A percentile compares a stretch with the other conserved stretches of the same genome.
Conservation (phyloP, 805 yeast genomes). For the Myxozyma mucilagina region DNA sequence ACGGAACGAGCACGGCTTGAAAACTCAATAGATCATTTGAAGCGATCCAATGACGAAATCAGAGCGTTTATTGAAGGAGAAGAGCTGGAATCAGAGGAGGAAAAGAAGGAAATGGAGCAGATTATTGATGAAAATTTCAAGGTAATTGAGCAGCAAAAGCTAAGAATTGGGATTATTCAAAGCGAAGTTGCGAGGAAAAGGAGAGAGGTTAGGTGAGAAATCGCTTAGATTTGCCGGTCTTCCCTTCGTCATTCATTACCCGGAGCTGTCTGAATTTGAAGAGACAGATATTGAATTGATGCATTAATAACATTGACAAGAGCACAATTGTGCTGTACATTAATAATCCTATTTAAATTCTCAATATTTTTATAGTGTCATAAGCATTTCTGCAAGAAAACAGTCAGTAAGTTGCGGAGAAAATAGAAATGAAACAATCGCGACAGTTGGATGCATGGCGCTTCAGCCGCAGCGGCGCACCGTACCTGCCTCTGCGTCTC, state of each 20-base stretch:
- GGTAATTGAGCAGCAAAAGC: constrained; percentile 18
- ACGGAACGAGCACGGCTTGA: constrained; percentile 35
- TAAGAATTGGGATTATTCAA: constrained; percentile 15
- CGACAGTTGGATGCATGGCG: neutral
- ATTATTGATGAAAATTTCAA: constrained; percentile 28
- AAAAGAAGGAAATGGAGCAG: constrained; percentile 17
- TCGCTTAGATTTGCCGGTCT: neutral
- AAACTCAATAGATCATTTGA: constrained; percentile 37
- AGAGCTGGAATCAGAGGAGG: constrained; percentile 22
- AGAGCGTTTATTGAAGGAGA: constrained; percentile 28
- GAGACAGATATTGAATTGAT: too few relatives aligned
- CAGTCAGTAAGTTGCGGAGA: neutral
- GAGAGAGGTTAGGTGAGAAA: neutral
- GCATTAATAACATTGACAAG: too few relatives aligned
- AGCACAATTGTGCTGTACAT: too few relatives aligned
- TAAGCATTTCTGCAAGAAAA: neutral
- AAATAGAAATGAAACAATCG: neutral
- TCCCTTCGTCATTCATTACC: neutral
- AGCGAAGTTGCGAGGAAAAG: constrained; percentile 1
- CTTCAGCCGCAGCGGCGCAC: neutral
- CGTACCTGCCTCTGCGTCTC: neutral
- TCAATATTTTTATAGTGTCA: neutral
- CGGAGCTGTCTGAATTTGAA: too few relatives aligned
- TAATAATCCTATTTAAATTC: neutral
- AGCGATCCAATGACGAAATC: constrained; percentile 37